Evolutionary conservation across 495 filamentous ascomycete genomes (phyloP).

Genomic region (Durotheca rogersii): DNA sequence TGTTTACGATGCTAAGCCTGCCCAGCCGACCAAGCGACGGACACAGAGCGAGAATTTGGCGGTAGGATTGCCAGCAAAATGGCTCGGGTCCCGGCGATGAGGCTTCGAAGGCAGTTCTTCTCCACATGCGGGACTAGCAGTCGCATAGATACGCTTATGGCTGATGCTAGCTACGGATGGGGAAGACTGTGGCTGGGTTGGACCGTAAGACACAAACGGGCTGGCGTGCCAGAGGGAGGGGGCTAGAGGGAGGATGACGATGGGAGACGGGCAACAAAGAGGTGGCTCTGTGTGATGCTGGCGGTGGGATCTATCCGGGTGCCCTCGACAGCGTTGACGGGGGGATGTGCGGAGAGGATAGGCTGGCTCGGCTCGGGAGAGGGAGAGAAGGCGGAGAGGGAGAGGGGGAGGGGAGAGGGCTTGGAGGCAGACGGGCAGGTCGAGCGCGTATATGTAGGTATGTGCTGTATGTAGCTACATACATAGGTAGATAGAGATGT

Average conservation of each 20-base stretch:
- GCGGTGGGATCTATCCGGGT: too few species aligned
- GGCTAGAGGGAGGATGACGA: constrained; percentile 4
- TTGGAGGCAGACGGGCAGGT: too few species aligned
- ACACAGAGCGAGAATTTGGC: constrained; percentile 5
- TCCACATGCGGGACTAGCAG: too few species aligned
- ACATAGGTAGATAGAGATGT: too few species aligned
- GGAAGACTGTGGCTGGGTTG: constrained; percentile 10
- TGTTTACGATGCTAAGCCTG: constrained; percentile 1
- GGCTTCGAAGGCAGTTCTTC: too few species aligned
- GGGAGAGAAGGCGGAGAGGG: neutral
- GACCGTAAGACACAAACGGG: constrained; percentile 2
- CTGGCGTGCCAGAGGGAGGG: constrained; percentile 8
- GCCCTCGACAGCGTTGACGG: constrained; percentile 5
- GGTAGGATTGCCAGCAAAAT: constrained; percentile 7
- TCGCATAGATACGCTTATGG: constrained; percentile 2
- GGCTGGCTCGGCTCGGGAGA: constrained; percentile 5
- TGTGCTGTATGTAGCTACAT: too few species aligned
- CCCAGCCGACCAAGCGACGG: constrained; percentile 12
- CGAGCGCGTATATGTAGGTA: too few species aligned
- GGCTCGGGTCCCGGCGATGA: neutral
- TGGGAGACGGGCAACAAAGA: constrained; percentile 9
- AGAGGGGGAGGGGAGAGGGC: constrained; percentile 4
- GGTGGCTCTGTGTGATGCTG: constrained; percentile 8
- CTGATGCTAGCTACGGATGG: neutral
- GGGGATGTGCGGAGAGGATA: too few species aligned